These are phyloP conservation scores for Buddleja alternifolia DNA, from an alignment of 257 asterid genomes.

Conservation along the genomic window DNA sequence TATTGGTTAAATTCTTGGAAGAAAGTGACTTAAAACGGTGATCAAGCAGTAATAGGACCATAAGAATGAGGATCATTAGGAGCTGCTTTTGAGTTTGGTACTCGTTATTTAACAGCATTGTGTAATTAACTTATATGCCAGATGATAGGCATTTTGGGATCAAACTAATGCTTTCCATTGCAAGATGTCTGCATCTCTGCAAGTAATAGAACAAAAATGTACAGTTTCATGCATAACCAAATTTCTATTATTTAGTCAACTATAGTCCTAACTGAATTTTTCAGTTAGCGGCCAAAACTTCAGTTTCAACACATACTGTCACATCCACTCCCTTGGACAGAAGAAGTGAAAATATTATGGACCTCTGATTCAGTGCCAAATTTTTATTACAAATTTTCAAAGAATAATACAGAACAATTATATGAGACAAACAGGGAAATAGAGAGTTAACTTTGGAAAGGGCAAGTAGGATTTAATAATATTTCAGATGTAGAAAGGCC, in stretches of 20 bases:
- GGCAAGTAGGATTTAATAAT: slow-evolving; percentile 21
- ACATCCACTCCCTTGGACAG: not conserved
- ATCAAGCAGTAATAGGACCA: not conserved
- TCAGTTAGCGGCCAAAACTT: not conserved
- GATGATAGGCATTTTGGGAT: not conserved
- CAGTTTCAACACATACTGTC: slow-evolving; percentile 16
- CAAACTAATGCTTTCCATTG: not conserved
- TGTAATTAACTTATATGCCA: not conserved
- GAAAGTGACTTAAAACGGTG: not conserved
- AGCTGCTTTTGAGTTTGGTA: not conserved
- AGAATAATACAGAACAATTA: slow-evolving; percentile 6
- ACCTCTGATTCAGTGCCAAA: not conserved
- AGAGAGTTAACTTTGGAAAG: not conserved
- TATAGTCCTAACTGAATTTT: not conserved
- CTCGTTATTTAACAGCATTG: not conserved
- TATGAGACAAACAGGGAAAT: slow-evolving; percentile 1
- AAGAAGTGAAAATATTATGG: slow-evolving; percentile 6
- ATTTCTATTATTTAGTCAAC: slow-evolving; percentile 1
- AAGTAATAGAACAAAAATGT: slow-evolving; percentile 6
- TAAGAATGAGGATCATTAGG: not conserved
- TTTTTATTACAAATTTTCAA: not conserved
- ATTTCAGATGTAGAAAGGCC: slow-evolving; percentile 11
- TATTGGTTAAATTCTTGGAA: slow-evolving; percentile 7
- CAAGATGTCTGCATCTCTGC: not conserved
- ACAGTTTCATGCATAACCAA: slow-evolving; percentile 15